Evolutionary conservation across 1,284 basidiomycete genomes (phyloP).

Genomic region (Inonotus hispidus): DNA sequence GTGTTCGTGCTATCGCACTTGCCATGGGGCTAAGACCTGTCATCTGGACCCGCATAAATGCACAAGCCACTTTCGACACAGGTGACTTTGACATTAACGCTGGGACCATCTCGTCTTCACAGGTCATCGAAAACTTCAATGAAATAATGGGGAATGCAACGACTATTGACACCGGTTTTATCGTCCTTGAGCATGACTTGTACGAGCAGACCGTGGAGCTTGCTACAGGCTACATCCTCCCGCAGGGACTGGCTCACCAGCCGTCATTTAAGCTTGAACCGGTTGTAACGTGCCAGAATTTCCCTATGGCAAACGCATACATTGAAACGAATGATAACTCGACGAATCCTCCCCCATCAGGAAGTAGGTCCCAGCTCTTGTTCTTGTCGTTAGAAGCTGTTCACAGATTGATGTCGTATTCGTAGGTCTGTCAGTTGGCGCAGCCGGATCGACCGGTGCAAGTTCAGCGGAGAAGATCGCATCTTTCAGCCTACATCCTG

Average conservation of each 20-base stretch:
- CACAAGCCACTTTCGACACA: conserved; percentile 59
- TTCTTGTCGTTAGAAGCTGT: neutral
- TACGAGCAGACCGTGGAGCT: conserved; percentile 64
- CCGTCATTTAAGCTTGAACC: conserved; percentile 58
- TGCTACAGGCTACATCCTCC: conserved; percentile 67
- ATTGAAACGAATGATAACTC: conserved; percentile 62
- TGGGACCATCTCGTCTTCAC: conserved; percentile 50
- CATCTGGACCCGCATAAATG: conserved; percentile 61
- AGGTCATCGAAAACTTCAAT: conserved; percentile 63
- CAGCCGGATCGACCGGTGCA: conserved; percentile 26
- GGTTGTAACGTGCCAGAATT: conserved; percentile 63
- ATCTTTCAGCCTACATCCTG: neutral
- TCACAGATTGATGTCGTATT: neutral
- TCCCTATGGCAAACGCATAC: conserved; percentile 53
- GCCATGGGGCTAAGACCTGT: conserved; percentile 65
- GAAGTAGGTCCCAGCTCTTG: conserved; percentile 11
- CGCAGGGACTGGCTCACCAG: conserved; percentile 56
- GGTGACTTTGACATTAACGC: conserved; percentile 74
- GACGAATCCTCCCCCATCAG: conserved; percentile 43
- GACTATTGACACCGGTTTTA: conserved; percentile 51
- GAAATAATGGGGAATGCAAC: conserved; percentile 52
- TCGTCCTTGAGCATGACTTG: conserved; percentile 72
- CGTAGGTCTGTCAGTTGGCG: conserved; percentile 27
- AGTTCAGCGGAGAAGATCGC: neutral
- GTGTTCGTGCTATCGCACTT: conserved; percentile 71